These are phyloP conservation scores for Pezicula radicicola DNA, from an alignment of 2,329 filamentous ascomycete genomes.

Conservation along the genomic window DNA sequence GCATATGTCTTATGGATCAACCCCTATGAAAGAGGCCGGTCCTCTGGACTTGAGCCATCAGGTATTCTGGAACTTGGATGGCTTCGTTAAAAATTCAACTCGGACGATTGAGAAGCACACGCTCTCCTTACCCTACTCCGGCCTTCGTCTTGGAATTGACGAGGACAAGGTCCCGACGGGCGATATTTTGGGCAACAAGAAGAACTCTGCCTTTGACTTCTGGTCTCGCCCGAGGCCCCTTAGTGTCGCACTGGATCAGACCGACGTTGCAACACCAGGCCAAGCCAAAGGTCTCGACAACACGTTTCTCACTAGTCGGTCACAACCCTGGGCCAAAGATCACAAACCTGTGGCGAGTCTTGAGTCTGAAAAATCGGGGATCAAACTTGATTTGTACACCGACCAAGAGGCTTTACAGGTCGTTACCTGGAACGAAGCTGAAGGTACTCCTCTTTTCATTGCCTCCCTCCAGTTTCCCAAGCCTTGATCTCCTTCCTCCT, in stretches of 20 bases:
- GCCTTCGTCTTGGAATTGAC: conserved; percentile 63
- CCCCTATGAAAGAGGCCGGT: conserved; percentile 1
- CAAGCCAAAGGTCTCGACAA: conserved; percentile 1
- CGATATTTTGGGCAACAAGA: conserved; percentile 62
- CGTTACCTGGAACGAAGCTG: background rate
- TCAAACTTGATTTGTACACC: background rate
- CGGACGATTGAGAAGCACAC: conserved; percentile 63
- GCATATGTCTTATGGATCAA: conserved; percentile 1
- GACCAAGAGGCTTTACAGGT: background rate
- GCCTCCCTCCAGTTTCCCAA: too few relatives aligned
- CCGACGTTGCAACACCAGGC: background rate
- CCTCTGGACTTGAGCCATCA: conserved; percentile 72
- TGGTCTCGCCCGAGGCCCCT: conserved; percentile 77
- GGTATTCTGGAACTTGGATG: conserved; percentile 76
- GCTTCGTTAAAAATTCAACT: conserved; percentile 61
- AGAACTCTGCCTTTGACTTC: conserved; percentile 70
- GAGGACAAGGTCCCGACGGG: conserved; percentile 71
- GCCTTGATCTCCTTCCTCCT: background rate
- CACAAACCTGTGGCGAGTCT: background rate
- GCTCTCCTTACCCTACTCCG: conserved; percentile 67
- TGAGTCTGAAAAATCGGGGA: background rate
- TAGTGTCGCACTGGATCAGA: conserved; percentile 37
- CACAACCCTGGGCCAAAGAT: background rate
- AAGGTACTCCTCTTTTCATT: background rate
- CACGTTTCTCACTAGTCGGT: background rate